Evolutionary conservation across 139 green algal genomes (phyloP), one percentile per base, ranked within the genome.

Genomic region (Chloropicon primus): DNA sequence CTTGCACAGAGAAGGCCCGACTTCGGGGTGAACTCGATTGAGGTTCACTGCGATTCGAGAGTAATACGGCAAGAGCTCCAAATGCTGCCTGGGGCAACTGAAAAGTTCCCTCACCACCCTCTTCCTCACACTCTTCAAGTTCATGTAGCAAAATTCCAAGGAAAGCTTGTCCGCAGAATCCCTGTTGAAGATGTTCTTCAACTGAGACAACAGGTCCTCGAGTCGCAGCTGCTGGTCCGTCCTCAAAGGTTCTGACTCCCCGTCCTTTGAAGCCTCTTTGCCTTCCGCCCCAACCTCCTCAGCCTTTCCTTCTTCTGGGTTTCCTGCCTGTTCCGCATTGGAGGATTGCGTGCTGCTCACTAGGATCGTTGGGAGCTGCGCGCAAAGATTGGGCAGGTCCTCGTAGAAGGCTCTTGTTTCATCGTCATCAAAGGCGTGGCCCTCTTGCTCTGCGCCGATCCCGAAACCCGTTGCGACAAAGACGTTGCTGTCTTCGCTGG

Each of bases 71-170:
- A 98, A 80, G 74, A 97, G 85, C 74, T 94, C 85, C 85, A 95
- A 79, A 17, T 79, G 86, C 2, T 80, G 88, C 24, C 85, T 72
- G 0, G 89, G 90, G 23, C 92, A 86, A 17, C 89, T 86, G 17
- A 86, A 86, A 72, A 98, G 85, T 21, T 88, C 83, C 1, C 83
- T 74, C 26, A 87, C 82, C 53, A 93, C 85, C 25, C 85, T 74
- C 77, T 81, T 91, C 1, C 92, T 74, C 2, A 86, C 86, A 0
- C 76, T 88, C 82, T 97, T 96, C 21, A 74, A 24, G 83, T 93
- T 94, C 76, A 87, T 29, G 80, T 92, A 97, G 82, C 91, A 96
- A 81, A 98, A 97, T 54, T 94, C 89, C 2, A 96, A 77, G 0
- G 90, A 82, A 25, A 96, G 75, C 73, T 94, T 85, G 72, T 98